phyloP scores from a whole-genome alignment of 2,329 filamentous ascomycete genomes.

The Xylariaceae sp. region DNA sequence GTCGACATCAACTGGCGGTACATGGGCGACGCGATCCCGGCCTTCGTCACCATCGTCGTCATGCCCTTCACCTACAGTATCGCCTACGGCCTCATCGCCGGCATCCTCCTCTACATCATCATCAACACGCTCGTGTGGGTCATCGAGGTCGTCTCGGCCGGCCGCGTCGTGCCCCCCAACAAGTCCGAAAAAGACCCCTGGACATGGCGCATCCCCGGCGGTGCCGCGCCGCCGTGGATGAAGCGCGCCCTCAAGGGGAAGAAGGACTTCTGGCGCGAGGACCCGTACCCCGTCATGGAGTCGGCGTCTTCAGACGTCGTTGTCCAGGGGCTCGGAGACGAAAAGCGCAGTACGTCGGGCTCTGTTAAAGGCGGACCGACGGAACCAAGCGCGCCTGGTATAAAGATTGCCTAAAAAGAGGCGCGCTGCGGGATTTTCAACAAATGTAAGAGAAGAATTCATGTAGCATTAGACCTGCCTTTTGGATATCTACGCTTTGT shows the following conservation, averaged over 20 bases:
- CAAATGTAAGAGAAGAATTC: neutral
- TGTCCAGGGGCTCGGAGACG: slow-evolving; percentile 10
- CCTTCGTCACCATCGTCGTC: slow-evolving; percentile 81
- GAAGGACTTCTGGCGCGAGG: slow-evolving; percentile 73
- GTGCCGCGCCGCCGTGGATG: slow-evolving; percentile 78
- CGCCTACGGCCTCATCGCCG: slow-evolving; percentile 83
- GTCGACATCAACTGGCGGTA: slow-evolving; percentile 90
- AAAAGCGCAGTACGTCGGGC: slow-evolving; percentile 8
- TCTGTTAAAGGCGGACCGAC: slow-evolving; percentile 13
- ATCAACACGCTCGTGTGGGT: slow-evolving; percentile 77
- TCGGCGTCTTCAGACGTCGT: slow-evolving; percentile 1
- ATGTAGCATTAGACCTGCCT: neutral
- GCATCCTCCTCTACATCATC: slow-evolving; percentile 77
- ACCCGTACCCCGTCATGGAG: slow-evolving; percentile 28
- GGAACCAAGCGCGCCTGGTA: neutral
- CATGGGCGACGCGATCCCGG: slow-evolving; percentile 81
- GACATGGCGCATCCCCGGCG: slow-evolving; percentile 79
- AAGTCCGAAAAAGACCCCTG: slow-evolving; percentile 80
- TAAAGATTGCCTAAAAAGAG: slow-evolving; percentile 15
- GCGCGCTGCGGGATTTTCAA: neutral
- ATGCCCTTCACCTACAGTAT: slow-evolving; percentile 95
- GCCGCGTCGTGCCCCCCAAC: slow-evolving; percentile 76
- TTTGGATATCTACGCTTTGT: slow-evolving; percentile 11
- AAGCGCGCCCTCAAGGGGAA: slow-evolving; percentile 68
- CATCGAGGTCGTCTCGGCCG: slow-evolving; percentile 69